phyloP scores from a whole-genome alignment of 305 asterid genomes.

The Fraxinus floribunda region DNA sequence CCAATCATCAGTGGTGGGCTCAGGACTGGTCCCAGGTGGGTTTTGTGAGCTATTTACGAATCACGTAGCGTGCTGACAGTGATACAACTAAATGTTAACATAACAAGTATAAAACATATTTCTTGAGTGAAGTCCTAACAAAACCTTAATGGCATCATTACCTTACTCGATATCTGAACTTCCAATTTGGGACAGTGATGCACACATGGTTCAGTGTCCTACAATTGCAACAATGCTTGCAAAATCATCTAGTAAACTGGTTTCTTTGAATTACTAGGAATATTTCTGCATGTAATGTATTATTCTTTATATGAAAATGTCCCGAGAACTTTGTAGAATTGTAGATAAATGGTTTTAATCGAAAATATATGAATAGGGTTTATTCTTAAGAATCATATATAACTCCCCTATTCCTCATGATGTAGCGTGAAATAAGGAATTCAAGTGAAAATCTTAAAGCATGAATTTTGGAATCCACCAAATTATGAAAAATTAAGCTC shows the following conservation, averaged over 20 bases:
- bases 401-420: neutral
- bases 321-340: neutral
- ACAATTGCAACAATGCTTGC: neutral
- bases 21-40: neutral
- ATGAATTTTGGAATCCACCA: too few relatives aligned
- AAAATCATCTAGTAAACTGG: neutral
- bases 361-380: too few relatives aligned
- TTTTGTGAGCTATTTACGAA: neutral
- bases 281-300: neutral
- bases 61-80: neutral
- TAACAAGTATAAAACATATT: too few relatives aligned
- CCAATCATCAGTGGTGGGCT: neutral
- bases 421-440: too few relatives aligned
- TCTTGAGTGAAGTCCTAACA: neutral
- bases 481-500: too few relatives aligned
- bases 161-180: neutral
- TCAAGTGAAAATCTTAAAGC: too few relatives aligned
- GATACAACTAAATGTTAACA: neutral
- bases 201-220: neutral
- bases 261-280: neutral
- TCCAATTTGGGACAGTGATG: neutral
- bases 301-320: neutral
- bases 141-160: neutral
- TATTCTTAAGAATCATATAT: too few relatives aligned
- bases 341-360: neutral